Conservation (phyloP, 306 rosid genomes). For the Vigna unguiculata region DNA sequence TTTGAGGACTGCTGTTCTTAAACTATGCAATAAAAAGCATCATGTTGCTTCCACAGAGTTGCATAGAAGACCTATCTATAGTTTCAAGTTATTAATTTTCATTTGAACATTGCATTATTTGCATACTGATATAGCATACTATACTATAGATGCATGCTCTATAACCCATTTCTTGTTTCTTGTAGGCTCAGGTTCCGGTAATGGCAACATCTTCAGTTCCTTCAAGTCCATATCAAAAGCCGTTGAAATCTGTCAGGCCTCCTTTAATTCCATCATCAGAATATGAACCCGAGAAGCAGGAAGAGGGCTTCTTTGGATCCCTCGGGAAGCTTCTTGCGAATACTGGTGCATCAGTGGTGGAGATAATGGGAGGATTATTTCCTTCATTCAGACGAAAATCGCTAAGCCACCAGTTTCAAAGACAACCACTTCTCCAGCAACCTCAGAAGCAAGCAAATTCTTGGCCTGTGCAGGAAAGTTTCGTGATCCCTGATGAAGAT, state of each 20-base stretch:
- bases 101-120: not conserved
- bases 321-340: conserved; percentile 74
- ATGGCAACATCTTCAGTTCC: conserved; percentile 49
- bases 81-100: conserved; percentile 16
- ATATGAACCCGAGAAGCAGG: conserved; percentile 77
- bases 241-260: conserved; percentile 75
- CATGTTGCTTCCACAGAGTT: conserved; percentile 18
- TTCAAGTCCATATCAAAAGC: conserved; percentile 65
- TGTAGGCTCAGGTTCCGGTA: conserved; percentile 59
- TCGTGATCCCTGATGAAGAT: conserved; percentile 80
- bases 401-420: conserved; percentile 50
- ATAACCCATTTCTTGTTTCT: conserved; percentile 39
- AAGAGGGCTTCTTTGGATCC: conserved; percentile 85
- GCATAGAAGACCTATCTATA: not conserved
- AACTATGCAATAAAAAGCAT: not conserved
- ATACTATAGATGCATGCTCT: not conserved
- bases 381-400: conserved; percentile 68
- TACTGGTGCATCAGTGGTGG: conserved; percentile 56
- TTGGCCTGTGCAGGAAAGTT: conserved; percentile 93
- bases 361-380: conserved; percentile 76
- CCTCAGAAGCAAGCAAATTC: conserved; percentile 58
- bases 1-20: conserved; percentile 10
- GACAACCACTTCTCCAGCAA: conserved; percentile 52
- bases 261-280: conserved; percentile 78
- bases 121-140: not conserved